Conservation (phyloP, 2,329 filamentous ascomycete genomes). For the Gyromitra esculenta region DNA sequence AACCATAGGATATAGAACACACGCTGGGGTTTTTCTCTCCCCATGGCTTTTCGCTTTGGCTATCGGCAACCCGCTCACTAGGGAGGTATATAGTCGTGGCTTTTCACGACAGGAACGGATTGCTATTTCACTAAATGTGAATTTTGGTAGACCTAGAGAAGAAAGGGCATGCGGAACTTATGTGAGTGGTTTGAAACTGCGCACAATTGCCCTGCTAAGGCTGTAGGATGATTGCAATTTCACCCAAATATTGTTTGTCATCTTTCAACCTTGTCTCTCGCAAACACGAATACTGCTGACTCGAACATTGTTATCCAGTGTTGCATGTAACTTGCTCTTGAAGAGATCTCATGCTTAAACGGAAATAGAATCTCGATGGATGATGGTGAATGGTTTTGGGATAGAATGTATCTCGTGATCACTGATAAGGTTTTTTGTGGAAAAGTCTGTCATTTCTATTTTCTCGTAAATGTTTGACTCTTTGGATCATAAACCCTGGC, state of each 20-base stretch:
- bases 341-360: slow-evolving; percentile 8
- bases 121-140: neutral
- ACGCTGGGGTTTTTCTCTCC: neutral
- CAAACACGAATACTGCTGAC: slow-evolving; percentile 21
- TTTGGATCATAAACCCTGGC: slow-evolving; percentile 11
- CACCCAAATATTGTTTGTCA: neutral
- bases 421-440: slow-evolving; percentile 25
- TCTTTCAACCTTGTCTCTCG: neutral
- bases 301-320: neutral
- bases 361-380: neutral
- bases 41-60: neutral
- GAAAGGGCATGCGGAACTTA: neutral
- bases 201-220: neutral
- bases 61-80: neutral
- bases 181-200: slow-evolving; percentile 9
- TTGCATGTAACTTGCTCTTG: neutral
- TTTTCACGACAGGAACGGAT: neutral
- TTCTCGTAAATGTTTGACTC: slow-evolving; percentile 26
- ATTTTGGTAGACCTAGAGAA: neutral
- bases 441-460: slow-evolving; percentile 32
- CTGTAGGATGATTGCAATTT: neutral
- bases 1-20: neutral
- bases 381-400: slow-evolving; percentile 27
- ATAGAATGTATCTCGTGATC: slow-evolving; percentile 26
- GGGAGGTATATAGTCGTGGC: neutral